phyloP scores from a whole-genome alignment of 163 green algal species.

The Chloroidium sp. region DNA sequence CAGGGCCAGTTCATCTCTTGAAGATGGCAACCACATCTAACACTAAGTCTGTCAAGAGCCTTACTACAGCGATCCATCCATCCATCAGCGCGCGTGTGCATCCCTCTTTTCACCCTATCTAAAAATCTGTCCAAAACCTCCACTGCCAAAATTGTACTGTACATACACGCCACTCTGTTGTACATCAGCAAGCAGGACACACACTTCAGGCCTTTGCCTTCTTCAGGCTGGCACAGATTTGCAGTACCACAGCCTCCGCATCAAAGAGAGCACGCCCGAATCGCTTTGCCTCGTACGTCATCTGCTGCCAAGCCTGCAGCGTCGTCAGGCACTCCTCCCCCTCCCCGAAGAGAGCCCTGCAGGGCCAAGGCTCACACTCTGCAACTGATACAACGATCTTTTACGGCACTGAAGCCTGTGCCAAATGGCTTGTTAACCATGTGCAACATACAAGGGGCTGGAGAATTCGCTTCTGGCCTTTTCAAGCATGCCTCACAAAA shows the following conservation, averaged over 20 bases:
- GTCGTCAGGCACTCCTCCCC: slow-evolving; percentile 22
- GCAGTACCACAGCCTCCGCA: slow-evolving; percentile 8
- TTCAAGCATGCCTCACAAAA: neutral
- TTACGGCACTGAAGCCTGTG: neutral
- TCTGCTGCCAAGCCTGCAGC: slow-evolving; percentile 22
- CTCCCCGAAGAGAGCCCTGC: slow-evolving; percentile 23
- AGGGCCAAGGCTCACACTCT: neutral
- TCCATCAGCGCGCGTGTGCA: no score
- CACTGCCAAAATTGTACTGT: no score
- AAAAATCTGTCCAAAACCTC: no score
- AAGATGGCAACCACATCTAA: no score
- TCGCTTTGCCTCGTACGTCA: slow-evolving; percentile 17
- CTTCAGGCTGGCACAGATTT: no score
- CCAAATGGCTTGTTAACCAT: neutral
- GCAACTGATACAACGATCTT: neutral
- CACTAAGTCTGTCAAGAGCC: no score
- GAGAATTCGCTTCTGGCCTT: neutral
- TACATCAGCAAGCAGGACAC: no score
- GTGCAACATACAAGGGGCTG: neutral
- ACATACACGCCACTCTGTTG: no score
- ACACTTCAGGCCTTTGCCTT: no score
- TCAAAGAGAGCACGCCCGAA: slow-evolving; percentile 22
- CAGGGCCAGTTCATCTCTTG: no score
- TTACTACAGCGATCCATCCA: no score
- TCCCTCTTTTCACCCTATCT: no score